phyloP scores from a whole-genome alignment of 176 grass and related monocot species.

The Oryza nivara region DNA sequence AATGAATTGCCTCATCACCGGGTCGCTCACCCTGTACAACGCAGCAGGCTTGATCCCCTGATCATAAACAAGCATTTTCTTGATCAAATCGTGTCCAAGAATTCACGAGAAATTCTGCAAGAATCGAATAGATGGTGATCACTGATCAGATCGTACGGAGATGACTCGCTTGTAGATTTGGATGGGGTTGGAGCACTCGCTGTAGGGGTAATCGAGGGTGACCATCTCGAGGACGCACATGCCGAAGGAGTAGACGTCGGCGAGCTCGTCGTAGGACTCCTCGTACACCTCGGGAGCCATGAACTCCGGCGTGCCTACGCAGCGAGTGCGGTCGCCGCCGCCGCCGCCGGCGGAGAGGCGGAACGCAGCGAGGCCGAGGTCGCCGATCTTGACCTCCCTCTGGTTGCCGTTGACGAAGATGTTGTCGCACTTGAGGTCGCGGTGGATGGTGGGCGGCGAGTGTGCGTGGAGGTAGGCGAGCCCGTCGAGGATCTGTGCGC shows the following conservation, averaged over 20 bases:
- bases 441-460: slow-evolving; percentile 73
- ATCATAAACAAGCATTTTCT: not conserved
- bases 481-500: slow-evolving; percentile 73
- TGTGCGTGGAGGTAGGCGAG: slow-evolving; percentile 68
- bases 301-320: slow-evolving; percentile 93
- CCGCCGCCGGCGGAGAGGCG: slow-evolving; percentile 19
- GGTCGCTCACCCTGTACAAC: slow-evolving; percentile 53
- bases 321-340: slow-evolving; percentile 15
- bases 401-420: slow-evolving; percentile 89
- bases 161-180: slow-evolving; percentile 98
- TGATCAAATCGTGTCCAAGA: not conserved
- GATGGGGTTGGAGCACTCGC: slow-evolving; percentile 74
- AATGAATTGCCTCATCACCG: slow-evolving; percentile 56
- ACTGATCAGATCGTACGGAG: slow-evolving; percentile 44
- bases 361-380: slow-evolving; percentile 78
- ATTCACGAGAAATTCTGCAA: not conserved
- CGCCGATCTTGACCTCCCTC: slow-evolving; percentile 88
- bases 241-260: slow-evolving; percentile 91
- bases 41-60: slow-evolving; percentile 79
- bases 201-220: slow-evolving; percentile 84
- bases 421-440: slow-evolving; percentile 94
- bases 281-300: slow-evolving; percentile 85
- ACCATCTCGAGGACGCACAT: slow-evolving; percentile 98
- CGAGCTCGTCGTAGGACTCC: slow-evolving; percentile 83
- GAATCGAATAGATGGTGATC: not conserved